Percentiles rank a stretch among this genome's conserved stretches.
phyloP scores from a whole-genome alignment of 768 basidiomycete species.

The Kwoniella sp. region DNA sequence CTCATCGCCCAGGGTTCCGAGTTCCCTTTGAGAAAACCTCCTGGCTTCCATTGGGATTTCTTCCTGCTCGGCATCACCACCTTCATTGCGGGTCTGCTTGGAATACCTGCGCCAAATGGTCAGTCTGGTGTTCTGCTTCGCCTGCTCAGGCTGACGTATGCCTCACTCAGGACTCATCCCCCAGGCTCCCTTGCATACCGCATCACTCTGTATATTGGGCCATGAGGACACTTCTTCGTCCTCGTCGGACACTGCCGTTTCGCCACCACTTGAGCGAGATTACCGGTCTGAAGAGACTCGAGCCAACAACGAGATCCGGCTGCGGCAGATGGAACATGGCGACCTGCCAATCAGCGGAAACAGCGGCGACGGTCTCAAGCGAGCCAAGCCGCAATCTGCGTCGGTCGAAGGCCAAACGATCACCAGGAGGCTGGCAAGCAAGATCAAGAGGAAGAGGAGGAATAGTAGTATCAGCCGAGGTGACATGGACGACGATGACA shows the following conservation, averaged over 20 bases:
- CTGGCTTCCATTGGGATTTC: constrained; percentile 65
- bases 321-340: constrained; percentile 26
- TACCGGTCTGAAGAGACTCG: constrained; percentile 2
- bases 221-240: constrained; percentile 28
- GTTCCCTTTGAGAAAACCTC: constrained; percentile 84
- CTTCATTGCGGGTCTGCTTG: constrained; percentile 58
- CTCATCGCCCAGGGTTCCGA: constrained; percentile 85
- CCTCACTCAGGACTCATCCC: constrained; percentile 51
- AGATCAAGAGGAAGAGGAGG: constrained; percentile 15
- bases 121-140: background rate
- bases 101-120: constrained; percentile 48
- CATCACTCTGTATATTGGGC: constrained; percentile 68
- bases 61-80: constrained; percentile 87
- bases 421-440: background rate
- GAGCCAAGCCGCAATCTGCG: background rate
- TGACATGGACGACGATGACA: constrained; percentile 12
- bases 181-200: constrained; percentile 84
- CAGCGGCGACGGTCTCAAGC: background rate
- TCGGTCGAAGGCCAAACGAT: background rate
- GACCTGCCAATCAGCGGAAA: background rate
- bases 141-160: background rate
- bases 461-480: constrained; percentile 11
- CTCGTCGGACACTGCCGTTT: constrained; percentile 13
- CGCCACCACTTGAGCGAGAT: background rate
- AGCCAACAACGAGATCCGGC: constrained; percentile 9